A percentile compares a stretch with the other conserved stretches of the same genome.
These are phyloP conservation scores for Entoloma clypeatum DNA, from an alignment of 1,284 basidiomycete genomes.

Conservation along the genomic window DNA sequence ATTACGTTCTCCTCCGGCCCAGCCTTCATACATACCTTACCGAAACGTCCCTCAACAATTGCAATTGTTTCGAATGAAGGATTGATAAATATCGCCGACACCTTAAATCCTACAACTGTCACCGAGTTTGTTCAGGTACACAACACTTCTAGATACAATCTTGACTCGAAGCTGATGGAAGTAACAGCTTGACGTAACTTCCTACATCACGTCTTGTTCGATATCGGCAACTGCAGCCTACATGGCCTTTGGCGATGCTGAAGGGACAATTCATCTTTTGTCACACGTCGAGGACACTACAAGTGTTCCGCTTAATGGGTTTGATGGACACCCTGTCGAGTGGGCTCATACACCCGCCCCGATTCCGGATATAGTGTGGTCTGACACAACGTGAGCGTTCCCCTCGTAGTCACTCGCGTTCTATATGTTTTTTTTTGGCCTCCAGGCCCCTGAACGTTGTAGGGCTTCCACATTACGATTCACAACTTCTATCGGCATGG, in stretches of 20 bases:
- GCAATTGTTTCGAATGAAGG: slow-evolving; percentile 83
- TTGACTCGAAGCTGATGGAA: not conserved
- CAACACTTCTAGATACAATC: too few species aligned
- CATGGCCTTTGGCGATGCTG: slow-evolving; percentile 89
- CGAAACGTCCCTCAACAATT: slow-evolving; percentile 75
- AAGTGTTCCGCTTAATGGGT: slow-evolving; percentile 79
- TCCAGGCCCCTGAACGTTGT: slow-evolving; percentile 82
- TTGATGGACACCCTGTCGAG: slow-evolving; percentile 78
- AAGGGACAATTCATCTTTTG: slow-evolving; percentile 84
- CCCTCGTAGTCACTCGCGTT: slow-evolving; percentile 5
- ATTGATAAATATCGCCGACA: slow-evolving; percentile 87
- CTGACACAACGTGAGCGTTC: slow-evolving; percentile 65
- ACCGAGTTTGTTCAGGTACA: slow-evolving; percentile 76
- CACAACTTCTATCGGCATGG: slow-evolving; percentile 80
- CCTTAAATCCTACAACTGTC: slow-evolving; percentile 61
- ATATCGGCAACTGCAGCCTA: slow-evolving; percentile 87
- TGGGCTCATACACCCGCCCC: slow-evolving; percentile 78
- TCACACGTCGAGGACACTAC: slow-evolving; percentile 69
- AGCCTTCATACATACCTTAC: slow-evolving; percentile 81
- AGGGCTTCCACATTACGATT: slow-evolving; percentile 86
- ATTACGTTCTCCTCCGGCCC: slow-evolving; percentile 88
- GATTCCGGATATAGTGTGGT: slow-evolving; percentile 76
- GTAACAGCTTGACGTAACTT: slow-evolving; percentile 59
- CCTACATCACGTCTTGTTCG: slow-evolving; percentile 79
- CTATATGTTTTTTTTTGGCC: slow-evolving; percentile 11